Base-by-base conservation (phyloP, 2,329 filamentous ascomycete genomes). In the Pseudonectria foliicola region DNA sequence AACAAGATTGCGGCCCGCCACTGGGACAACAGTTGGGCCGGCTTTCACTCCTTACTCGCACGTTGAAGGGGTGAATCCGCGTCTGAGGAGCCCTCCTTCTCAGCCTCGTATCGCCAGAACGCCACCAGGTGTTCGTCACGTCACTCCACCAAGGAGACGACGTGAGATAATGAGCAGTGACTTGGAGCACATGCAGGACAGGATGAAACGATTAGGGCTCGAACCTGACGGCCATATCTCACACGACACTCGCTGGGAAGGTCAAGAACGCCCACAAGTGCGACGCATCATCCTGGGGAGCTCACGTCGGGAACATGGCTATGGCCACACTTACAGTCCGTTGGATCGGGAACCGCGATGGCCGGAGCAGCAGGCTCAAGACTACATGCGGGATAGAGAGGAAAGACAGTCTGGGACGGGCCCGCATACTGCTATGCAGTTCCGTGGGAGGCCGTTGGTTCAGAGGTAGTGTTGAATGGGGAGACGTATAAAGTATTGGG, bases 31-130 rank as follows among this genome's bases (percentile, higher is more conserved):
- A n/a, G n/a, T n/a, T n/a, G n/a, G 18, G 18, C 18, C 18, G 18
- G 18, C n/a, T n/a, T n/a, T n/a, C n/a, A n/a, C n/a, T n/a, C n/a
- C n/a, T n/a, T 21, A 21, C 8, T 6, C 18, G 18, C 18, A 5
- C 8, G 18, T 6, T 21, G 18, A 21, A 21, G 18, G 28, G 24
- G 25, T 6, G 21, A 16, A 24, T 39, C 37, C 31, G n/a, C 12
- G 12, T 16, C 42, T 11, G 31, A 40, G n/a, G 33, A 27, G 38
- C 23, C 16, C 31, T 30, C 6, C 29, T 35, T 16, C 18, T 6
- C 5, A 8, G 8, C 46, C 46, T 21, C 46, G 43, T 6, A 45
- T 52, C 33, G 31, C 50, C 8, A 46, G 52, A 31, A 29, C 29
- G 27, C 34, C 31, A n/a, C 25, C 4, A 10, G 26, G 33, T 13